Conservation (phyloP, 768 basidiomycete species). For the Auricularia sp. region DNA sequence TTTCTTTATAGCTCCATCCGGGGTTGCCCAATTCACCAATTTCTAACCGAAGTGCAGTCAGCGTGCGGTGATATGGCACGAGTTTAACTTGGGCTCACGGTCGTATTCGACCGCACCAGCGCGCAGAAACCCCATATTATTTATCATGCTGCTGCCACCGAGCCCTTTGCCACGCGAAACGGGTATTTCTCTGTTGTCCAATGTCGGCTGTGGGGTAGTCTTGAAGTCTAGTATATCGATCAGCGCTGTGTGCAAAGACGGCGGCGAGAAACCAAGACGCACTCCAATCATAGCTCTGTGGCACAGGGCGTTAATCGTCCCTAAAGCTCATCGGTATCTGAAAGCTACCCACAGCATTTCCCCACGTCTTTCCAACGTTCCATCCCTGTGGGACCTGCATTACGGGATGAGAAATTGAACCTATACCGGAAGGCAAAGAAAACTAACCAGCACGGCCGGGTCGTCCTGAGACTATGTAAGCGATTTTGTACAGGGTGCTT, state of each 20-base stretch:
- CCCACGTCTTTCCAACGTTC: background rate
- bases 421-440: background rate
- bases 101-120: background rate
- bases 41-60: background rate
- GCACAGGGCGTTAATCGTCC: background rate
- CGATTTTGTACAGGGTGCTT: background rate
- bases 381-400: background rate
- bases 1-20: background rate
- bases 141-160: conserved; percentile 37
- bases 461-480: background rate
- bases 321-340: background rate
- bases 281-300: background rate
- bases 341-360: background rate
- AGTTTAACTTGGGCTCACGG: background rate
- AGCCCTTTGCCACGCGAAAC: conserved; percentile 18
- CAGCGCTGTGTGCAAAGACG: background rate
- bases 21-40: background rate
- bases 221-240: background rate
- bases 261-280: background rate
- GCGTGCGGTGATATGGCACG: too few relatives aligned
- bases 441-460: background rate
- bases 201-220: background rate
- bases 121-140: conserved; percentile 21
- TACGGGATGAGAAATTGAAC: background rate
- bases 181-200: background rate